Evolutionary conservation across 2,329 filamentous ascomycete species (phyloP).

Genomic region (Paramyrothecium sp.): DNA sequence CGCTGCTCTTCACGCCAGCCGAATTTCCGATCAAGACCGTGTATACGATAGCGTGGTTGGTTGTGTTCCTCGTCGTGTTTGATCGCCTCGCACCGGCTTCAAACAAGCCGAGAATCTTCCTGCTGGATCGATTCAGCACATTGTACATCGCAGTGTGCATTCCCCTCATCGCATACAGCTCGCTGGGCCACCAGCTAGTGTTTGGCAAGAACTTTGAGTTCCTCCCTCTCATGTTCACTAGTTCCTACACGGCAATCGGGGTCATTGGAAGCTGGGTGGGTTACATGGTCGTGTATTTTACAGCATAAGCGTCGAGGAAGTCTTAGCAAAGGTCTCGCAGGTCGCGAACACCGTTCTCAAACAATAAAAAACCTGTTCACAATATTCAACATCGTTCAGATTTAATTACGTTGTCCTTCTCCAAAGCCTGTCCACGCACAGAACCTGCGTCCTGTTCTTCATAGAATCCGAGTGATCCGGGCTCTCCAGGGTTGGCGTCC

Average conservation of each 20-base stretch:
- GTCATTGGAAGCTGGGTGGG: slow-evolving; percentile 95
- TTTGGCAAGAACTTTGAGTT: slow-evolving; percentile 87
- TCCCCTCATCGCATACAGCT: slow-evolving; percentile 86
- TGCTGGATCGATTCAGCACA: slow-evolving; percentile 87
- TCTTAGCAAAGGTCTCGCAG: not conserved
- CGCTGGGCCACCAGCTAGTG: slow-evolving; percentile 75
- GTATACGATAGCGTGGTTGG: slow-evolving; percentile 90
- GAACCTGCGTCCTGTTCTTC: too few relatives aligned
- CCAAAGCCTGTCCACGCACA: too few relatives aligned
- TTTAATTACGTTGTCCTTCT: too few relatives aligned
- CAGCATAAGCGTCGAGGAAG: slow-evolving; percentile 33
- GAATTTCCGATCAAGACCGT: slow-evolving; percentile 94
- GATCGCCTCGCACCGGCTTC: slow-evolving; percentile 85
- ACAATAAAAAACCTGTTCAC: too few relatives aligned
- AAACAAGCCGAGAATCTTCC: slow-evolving; percentile 74
- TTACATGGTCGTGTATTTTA: slow-evolving; percentile 89
- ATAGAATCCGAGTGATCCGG: too few relatives aligned
- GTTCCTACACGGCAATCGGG: slow-evolving; percentile 90
- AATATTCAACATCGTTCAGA: too few relatives aligned
- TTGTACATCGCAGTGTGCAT: slow-evolving; percentile 89
- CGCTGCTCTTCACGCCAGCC: slow-evolving; percentile 83
- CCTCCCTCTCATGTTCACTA: slow-evolving; percentile 94
- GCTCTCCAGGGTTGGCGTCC: too few relatives aligned
- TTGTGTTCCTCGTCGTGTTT: slow-evolving; percentile 82
- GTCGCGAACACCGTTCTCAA: too few relatives aligned